Evolutionary conservation across 1,284 basidiomycete species (phyloP).

Genomic region (Ganoderma sp.): DNA sequence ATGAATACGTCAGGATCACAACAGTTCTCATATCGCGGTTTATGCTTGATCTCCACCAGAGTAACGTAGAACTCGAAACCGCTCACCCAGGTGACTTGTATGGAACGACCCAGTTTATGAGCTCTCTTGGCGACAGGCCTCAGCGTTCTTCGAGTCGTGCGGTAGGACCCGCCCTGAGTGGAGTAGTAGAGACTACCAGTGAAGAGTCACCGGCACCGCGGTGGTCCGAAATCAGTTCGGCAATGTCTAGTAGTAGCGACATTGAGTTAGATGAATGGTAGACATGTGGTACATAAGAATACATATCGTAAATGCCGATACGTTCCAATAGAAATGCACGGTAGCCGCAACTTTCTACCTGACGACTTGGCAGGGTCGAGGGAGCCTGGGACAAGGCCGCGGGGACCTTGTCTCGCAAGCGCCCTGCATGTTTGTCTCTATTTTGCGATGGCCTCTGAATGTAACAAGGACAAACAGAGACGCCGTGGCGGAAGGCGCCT

Average conservation of each 20-base stretch:
- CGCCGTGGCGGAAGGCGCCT: too few relatives aligned
- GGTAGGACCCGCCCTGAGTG: too few relatives aligned
- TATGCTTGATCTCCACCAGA: background rate
- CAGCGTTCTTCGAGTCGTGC: too few relatives aligned
- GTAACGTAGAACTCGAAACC: background rate
- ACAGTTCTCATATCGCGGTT: conserved; percentile 6
- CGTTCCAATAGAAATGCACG: too few relatives aligned
- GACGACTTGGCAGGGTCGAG: too few relatives aligned
- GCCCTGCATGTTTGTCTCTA: background rate
- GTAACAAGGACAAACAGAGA: conserved; percentile 10
- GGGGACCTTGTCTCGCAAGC: background rate
- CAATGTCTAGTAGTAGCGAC: background rate
- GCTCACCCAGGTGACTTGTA: background rate
- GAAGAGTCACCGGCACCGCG: too few relatives aligned
- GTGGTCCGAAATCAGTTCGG: background rate
- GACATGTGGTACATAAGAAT: too few relatives aligned
- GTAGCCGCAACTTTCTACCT: too few relatives aligned
- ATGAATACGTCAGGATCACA: background rate
- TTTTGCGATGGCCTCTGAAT: background rate
- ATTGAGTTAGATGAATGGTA: too few relatives aligned
- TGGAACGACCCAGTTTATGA: background rate
- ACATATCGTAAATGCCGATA: too few relatives aligned
- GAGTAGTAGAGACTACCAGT: too few relatives aligned
- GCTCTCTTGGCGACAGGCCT: background rate
- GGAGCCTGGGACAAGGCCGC: too few relatives aligned